Evolutionary conservation across 441 rosid species (phyloP), one percentile per base, ranked within the genome.

Genomic region (Melastoma candidum): DNA sequence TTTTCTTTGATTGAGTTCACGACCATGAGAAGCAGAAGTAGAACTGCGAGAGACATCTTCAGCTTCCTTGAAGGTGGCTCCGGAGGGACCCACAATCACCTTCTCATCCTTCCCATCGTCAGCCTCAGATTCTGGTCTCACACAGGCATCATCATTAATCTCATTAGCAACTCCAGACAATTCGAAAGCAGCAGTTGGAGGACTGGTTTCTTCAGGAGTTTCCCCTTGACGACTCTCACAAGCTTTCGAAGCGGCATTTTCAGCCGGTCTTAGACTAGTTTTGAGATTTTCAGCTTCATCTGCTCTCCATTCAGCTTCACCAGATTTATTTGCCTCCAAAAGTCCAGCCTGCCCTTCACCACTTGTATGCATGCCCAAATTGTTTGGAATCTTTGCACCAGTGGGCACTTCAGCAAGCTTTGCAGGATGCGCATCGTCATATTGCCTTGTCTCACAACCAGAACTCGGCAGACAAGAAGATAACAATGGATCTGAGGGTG

Each of bases 11-110:
- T 46, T 59, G 27, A 53, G 57, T 13, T 77, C 81, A 27, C 72
- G 68, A 12, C 58, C 77, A 57, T 82, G 67, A 2, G 74, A 72
- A 49, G 64, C 41, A 46, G 61, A 58, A 25, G 74, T 83, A 26
- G 77, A 65, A 73, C 71, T 56, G 56, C 64, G 72, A 63, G 68
- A 64, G 57, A 56, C 75, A 22, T 63, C 74, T 61, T 68, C 53
- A 61, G 51, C 51, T 45, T 63, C 44, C 64, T 69, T 59, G 57
- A 58, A 64, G 48, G 53, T 61, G 11, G 64, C 68, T 56, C 73
- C 60, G 49, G 59, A 59, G 58, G 68, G 68, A 69, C 56, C 58
- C 56, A 29, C 29, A 69, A 54, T 66, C 25, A 59, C 75, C 59
- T 45, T 43, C 55, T 71, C 77, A 58, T 55, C 60, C 32, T 13